These are phyloP conservation scores for Yamadazyma endophytica DNA, from an alignment of 805 yeast genomes.

Conservation along the genomic window DNA sequence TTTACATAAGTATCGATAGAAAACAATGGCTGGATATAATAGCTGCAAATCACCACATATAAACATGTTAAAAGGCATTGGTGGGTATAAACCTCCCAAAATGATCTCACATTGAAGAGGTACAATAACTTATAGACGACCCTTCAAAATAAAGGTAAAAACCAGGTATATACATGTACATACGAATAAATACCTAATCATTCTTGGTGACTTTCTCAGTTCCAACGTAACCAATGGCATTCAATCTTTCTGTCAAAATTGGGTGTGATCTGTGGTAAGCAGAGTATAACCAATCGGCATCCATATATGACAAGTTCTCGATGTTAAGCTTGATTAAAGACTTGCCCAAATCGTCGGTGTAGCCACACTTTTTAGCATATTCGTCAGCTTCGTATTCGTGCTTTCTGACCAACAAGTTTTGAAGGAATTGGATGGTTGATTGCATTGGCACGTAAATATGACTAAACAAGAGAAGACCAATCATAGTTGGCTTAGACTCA, in stretches of 20 bases:
- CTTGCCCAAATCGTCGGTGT: constrained; percentile 59
- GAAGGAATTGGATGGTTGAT: constrained; percentile 58
- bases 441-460: constrained; percentile 79
- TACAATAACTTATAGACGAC: no score
- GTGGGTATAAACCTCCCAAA: no score
- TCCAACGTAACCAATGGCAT: constrained; percentile 57
- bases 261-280: constrained; percentile 92
- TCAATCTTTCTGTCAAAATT: constrained; percentile 80
- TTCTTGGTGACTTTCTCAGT: constrained; percentile 30
- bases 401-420: constrained; percentile 72
- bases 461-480: constrained; percentile 77
- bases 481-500: constrained; percentile 60
- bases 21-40: no score
- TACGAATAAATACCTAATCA: no score
- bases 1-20: no score
- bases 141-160: no score
- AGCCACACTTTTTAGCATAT: constrained; percentile 74
- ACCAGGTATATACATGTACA: no score
- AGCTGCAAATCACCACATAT: no score
- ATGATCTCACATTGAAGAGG: no score
- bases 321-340: constrained; percentile 74
- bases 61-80: no score
- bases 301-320: constrained; percentile 80
- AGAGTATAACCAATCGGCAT: constrained; percentile 86
- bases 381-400: constrained; percentile 93